Base-by-base conservation (phyloP, 2,329 filamentous ascomycete species). In the Biscogniauxia marginata region DNA sequence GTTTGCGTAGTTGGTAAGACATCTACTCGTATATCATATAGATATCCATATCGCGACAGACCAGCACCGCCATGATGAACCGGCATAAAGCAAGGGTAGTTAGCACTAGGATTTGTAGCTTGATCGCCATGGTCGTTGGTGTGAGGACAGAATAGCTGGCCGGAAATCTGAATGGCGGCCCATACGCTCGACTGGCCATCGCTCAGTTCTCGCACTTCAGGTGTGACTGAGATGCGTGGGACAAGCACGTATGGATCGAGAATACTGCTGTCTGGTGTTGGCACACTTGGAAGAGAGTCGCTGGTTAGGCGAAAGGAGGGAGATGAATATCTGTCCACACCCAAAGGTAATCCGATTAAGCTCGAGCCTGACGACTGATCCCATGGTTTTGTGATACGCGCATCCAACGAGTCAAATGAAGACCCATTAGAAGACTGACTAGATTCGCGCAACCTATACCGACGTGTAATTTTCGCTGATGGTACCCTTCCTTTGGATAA, bases 141-240 rank as follows among this genome's bases (percentile, higher is more conserved):
- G 45, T 25, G 59, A 9, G 67, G 67, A 50, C 62, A 65, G 49
- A 68, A 73, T 4, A 78, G 59, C 47, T 74, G 74, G 7, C 75
- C 73, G 13, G 73, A 77, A 39, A 84, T 62, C 65, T 83, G 76
- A 50, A 84, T 71, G 3, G 79, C 78, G 2, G 72, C 76, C 81
- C 77, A 84, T n/a, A 82, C 59, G 9, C 62, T 69, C 25, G 67
- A 64, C 39, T 66, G 64, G 3, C 67, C 70, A 39, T 71, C 67
- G 5, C 71, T 66, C 1, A 77, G 63, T 1, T 70, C 64, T 4
- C 67, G 69, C 5, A 70, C 65, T 49, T 80, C 77, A 1, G 79
- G 73, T 0, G 73, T 79, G 21, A 81, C 73, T 16, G 68, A 64
- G 21, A 83, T 71, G 23, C 70, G 68, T 4, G 79, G 80, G 4